Evolutionary conservation across 116 monocot species (phyloP), one percentile per base, ranked within the genome.

Genomic region (Iris pallida): DNA sequence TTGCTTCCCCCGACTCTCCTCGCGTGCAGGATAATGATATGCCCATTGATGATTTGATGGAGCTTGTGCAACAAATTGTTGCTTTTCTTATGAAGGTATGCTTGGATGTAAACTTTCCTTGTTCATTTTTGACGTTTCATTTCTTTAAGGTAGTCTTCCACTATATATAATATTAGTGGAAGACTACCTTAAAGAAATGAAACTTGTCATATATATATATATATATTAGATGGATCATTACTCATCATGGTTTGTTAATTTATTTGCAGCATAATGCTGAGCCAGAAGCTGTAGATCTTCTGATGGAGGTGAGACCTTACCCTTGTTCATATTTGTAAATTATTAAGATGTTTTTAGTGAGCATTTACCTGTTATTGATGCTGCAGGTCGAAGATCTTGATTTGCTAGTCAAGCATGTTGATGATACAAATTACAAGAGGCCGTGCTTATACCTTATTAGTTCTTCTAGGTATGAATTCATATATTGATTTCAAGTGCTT

Each of bases 371-470:
- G 55, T 12, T 63, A 11, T 49, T 48, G 51, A 63, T 84, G 13
- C 68, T 84, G 13, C 68, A 98, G 98, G 98, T 98, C 75, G 98
- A 98, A 88, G 90, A 98, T 74, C 86, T 98, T 71, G 98, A 98
- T 86, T 63, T 98, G 42, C 64, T 93, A 57, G 79, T 88, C 66
- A 86, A 93, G 72, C 84, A 93, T 79, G 86, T 93, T 69, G 98
- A 98, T 68, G 66, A 73, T 42, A 80, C 90, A 57, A 98, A 93
- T 65, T 98, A 90, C 57, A 90, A 93, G 77, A 93, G 98, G 72
- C 68, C 98, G 16, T 93, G 93, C 80, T 80, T 83, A 46, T 93
- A 98, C 75, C 93, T 98, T 61, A 88, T 82, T 20, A 98, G 98
- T 77, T 90, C 93, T 76, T 85, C 98, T 64, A 88, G 90, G 98